Evolutionary conservation across 164 flowering plant species (phyloP).

Genomic region (Annona cherimola): DNA sequence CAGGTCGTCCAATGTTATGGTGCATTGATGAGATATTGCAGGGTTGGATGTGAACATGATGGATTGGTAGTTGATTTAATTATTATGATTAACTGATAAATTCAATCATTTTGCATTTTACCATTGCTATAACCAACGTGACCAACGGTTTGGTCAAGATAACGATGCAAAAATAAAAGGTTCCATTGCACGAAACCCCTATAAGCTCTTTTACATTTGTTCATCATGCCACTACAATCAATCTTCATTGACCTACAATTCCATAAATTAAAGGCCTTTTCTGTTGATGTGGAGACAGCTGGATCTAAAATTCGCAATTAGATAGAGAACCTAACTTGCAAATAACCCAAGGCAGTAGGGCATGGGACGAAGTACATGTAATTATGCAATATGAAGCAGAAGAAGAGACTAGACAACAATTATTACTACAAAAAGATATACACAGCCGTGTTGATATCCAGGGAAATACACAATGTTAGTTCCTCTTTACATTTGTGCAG

Average conservation of each 20-base stretch:
- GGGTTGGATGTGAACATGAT: too few relatives aligned
- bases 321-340: neutral
- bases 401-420: neutral
- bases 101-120: too few relatives aligned
- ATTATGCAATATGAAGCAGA: neutral
- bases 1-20: too few relatives aligned
- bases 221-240: neutral
- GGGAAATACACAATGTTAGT: neutral
- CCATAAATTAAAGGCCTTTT: too few relatives aligned
- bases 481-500: conserved; percentile 1
- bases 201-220: neutral
- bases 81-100: too few relatives aligned
- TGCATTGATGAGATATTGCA: too few relatives aligned
- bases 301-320: neutral
- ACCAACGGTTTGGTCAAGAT: too few relatives aligned
- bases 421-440: conserved; percentile 1
- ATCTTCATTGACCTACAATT: too few relatives aligned
- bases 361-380: neutral
- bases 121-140: too few relatives aligned
- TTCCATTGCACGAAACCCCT: neutral
- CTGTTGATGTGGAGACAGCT: neutral
- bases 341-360: neutral
- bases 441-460: neutral
- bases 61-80: too few relatives aligned
- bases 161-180: neutral